phyloP scores from a whole-genome alignment of 176 grass and related monocot genomes.

The Rhynchospora pubera region DNA sequence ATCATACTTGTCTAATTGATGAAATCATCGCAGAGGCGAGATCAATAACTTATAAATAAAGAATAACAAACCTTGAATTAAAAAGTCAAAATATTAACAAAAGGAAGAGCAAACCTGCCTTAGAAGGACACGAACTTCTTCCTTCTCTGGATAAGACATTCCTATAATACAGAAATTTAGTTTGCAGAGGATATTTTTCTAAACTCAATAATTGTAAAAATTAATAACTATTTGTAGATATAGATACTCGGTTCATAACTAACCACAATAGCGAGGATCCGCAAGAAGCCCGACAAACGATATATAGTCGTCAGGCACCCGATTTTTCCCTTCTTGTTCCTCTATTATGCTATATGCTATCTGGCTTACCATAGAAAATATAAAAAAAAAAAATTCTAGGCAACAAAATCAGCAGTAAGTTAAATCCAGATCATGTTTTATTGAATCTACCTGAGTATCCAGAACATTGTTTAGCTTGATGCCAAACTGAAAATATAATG shows the following conservation, averaged over 20 bases:
- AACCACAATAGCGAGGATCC: conserved; percentile 85
- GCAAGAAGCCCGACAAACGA: conserved; percentile 92
- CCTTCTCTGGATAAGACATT: conserved; percentile 93
- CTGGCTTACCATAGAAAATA: conserved; percentile 39
- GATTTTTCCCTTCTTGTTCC: conserved; percentile 77
- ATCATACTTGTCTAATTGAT: background rate
- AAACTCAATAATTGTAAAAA: background rate
- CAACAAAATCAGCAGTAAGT: background rate
- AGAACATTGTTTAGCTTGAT: conserved; percentile 94
- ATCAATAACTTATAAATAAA: conserved; percentile 1
- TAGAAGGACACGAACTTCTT: conserved; percentile 84
- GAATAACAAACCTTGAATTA: background rate
- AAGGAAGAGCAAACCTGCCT: conserved; percentile 66
- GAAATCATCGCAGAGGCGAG: background rate
- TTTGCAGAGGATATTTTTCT: background rate
- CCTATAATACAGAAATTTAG: conserved; percentile 37
- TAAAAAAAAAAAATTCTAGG: conserved; percentile 10
- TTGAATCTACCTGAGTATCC: conserved; percentile 79
- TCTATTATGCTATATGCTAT: conserved; percentile 87
- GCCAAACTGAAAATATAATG: conserved; percentile 94
- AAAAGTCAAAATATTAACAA: conserved; percentile 17
- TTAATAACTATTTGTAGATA: background rate
- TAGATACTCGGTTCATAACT: background rate
- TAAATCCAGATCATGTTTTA: background rate
- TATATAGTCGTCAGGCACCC: conserved; percentile 59